phyloP scores from a whole-genome alignment of 164 flowering plant species.

The Sextonia rubra region DNA sequence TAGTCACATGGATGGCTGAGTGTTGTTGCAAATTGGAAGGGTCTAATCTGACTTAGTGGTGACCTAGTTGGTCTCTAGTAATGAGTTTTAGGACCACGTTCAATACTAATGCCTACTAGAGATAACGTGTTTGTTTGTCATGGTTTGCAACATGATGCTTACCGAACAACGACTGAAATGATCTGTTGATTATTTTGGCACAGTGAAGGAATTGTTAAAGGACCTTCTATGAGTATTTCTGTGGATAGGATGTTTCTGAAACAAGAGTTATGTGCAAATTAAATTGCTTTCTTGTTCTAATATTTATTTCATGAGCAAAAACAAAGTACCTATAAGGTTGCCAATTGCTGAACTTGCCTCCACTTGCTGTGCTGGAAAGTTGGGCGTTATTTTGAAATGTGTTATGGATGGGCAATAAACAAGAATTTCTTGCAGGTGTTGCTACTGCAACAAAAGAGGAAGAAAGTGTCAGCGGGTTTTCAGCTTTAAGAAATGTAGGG shows the following conservation, averaged over 20 bases:
- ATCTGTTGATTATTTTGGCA: neutral
- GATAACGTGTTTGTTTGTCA: too few relatives aligned
- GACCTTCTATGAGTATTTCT: neutral
- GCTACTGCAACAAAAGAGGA: slow-evolving; percentile 36
- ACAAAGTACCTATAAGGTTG: neutral
- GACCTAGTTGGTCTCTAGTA: too few relatives aligned
- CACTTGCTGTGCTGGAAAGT: neutral
- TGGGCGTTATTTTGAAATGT: slow-evolving; percentile 7
- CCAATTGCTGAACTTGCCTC: neutral
- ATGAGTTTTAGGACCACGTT: too few relatives aligned
- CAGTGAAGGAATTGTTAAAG: neutral
- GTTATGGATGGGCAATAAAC: slow-evolving; percentile 2
- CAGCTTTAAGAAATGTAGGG: slow-evolving; percentile 66
- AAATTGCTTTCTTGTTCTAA: too few relatives aligned
- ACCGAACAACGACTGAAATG: too few relatives aligned
- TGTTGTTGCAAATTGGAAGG: too few relatives aligned
- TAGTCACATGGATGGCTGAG: too few relatives aligned
- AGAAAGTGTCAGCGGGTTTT: slow-evolving; percentile 49
- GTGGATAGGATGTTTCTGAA: neutral
- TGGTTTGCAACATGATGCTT: too few relatives aligned
- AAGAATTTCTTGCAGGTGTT: slow-evolving; percentile 23
- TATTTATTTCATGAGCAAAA: neutral
- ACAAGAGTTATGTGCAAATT: neutral
- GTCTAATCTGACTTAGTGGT: too few relatives aligned
- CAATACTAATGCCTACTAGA: too few relatives aligned